Base-by-base conservation (phyloP, 495 filamentous ascomycete genomes). In the Clavariopsis aquatica region DNA sequence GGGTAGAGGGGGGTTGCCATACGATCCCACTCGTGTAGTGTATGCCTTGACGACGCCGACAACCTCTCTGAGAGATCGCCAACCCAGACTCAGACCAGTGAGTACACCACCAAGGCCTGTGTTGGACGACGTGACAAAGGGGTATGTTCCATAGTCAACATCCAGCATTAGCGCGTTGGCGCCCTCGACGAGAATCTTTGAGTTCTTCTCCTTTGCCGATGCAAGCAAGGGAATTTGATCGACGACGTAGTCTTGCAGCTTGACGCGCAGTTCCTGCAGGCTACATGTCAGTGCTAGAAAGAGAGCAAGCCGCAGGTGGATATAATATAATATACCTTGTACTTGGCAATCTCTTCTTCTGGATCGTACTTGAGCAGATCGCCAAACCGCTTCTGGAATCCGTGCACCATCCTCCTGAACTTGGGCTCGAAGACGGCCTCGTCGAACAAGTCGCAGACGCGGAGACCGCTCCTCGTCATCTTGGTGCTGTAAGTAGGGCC, bases 41-140 rank as follows among this genome's bases (percentile, higher is more conserved):
- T 84, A 84, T 8, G 92, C 93, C 74, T 97, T 96, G 52, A 94
- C 86, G 9, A 98, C 93, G 49, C 92, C 91, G 70, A 95, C 86
- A 45, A 92, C 82, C 59, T 81, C 78, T 69, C 83, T 81, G 74
- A 87, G 78, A 23, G 68, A 70, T 4, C 68, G 64, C 64, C 63
- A 70, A 46, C 68, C 68, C 22, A 70, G 23, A 17, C 26, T 70
- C 13, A 94, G 81, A 13, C 90, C 91, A 55, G 88, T 86, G 57
- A 95, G 82, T 72, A 88, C 83, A 57, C 92, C 92, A 22, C 89
- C 91, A 15, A 91, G 66, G 43, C 76, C 75, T 26, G 75, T 77
- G 62, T 78, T 77, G 10, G 76, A 78, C 15, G 87, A 91, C 26
- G 92, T 96, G 58, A 95, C 92, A 69, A 84, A 93, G 60, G 92